Evolutionary conservation across 345 rosid genomes (phyloP), one percentile per base, ranked within the genome.

Genomic region (Cardiospermum halicacabum): DNA sequence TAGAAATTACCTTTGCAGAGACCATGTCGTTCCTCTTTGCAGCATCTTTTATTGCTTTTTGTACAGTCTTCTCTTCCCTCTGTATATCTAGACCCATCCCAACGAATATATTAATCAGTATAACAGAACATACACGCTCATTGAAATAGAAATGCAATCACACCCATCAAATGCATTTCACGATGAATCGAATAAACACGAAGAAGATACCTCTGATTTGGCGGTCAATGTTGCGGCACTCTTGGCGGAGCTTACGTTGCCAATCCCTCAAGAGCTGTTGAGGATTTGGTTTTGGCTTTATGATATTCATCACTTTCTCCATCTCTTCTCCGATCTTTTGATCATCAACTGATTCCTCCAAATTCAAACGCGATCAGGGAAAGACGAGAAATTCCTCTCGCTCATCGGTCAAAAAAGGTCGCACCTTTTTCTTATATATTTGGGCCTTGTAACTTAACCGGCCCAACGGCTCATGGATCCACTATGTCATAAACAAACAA

Each of bases 231-330:
- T 85, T 87, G 65, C 97, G 94, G 53, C 83, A 78, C 72, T 89
- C 97, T 53, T 91, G 96, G n/a, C 97, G 92, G 18, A 91, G 93
- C 64, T 75, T 78, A 12, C 94, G 94, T 70, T 91, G 96, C 97
- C 96, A 91, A 82, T 91, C 97, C 61, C 92, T 83, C 53, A 91
- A 67, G 50, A 69, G 84, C 79, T 84, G 87, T 57, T 91, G 91
- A 0, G 97, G 97, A 69, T 91, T 85, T 26, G 89, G 67, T 64
- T 85, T 87, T 15, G 96, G 96, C 83, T 89, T 92, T 34, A 92
- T 84, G 18, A 92, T 74, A 68, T 81, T 87, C 90, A 77, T 85
- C 72, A 92, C 79, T 72, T 77, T 91, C 89, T 87, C 95, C 96
- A 89, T 89, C 57, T 40, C 47, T 40, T 19, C 22, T 16, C 58